Conservation (phyloP, 1,284 basidiomycete species). For the Peniophora sp. region DNA sequence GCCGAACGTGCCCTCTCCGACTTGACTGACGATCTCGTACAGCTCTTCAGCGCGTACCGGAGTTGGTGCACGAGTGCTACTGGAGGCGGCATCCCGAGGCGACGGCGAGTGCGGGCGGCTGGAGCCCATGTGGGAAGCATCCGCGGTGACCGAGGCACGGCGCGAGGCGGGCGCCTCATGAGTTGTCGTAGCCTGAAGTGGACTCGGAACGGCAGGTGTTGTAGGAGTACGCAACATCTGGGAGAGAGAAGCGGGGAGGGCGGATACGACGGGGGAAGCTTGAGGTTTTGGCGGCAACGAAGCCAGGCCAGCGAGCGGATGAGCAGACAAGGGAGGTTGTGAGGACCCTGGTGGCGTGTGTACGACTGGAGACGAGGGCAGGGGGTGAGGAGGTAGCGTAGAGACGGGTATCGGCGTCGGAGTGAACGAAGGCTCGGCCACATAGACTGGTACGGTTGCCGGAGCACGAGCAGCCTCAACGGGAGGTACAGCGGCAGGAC, state of each 20-base stretch:
- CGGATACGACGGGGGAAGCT: too few relatives aligned
- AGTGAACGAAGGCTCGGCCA: not conserved
- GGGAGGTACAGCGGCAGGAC: not conserved
- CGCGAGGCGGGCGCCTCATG: not conserved
- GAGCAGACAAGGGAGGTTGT: too few relatives aligned
- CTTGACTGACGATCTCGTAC: conserved; percentile 88
- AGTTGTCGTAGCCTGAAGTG: not conserved
- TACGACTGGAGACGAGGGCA: too few relatives aligned
- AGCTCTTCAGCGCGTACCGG: conserved; percentile 42
- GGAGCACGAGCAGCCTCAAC: not conserved
- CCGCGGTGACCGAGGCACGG: not conserved
- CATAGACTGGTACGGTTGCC: not conserved
- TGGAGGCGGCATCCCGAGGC: not conserved
- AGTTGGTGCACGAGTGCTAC: conserved; percentile 18
- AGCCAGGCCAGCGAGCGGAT: not conserved
- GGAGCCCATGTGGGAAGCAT: not conserved
- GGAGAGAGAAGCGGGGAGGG: not conserved
- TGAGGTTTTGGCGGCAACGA: not conserved
- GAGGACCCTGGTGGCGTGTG: too few relatives aligned
- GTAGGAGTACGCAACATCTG: not conserved
- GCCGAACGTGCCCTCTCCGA: conserved; percentile 98
- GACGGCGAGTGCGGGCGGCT: not conserved
- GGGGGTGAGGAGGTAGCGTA: too few relatives aligned
- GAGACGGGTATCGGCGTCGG: not conserved
- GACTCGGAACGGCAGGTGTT: not conserved